Base-by-base conservation (phyloP, 2,329 filamentous ascomycete species). In the Knufia petricola region DNA sequence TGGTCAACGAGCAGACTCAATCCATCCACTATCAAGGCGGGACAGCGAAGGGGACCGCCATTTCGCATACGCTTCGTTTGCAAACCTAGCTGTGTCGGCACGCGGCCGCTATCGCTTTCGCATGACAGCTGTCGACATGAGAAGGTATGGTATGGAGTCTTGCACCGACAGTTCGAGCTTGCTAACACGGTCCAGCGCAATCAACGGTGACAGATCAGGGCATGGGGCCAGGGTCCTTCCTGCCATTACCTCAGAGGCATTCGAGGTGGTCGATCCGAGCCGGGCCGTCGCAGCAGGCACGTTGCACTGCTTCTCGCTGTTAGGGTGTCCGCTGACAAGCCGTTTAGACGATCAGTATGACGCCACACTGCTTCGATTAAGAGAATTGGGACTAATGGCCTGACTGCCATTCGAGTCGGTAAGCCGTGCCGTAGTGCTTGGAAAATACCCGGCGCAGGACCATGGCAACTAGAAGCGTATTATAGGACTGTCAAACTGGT, bases 101-200 rank as follows among this genome's bases (percentile, higher is more conserved):
- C 51, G 53, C 15, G 58, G 56, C 3, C 48, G 36, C 30, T 59
- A 59, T 30, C 49, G 53, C 10, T 26, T 59, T 42, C 55, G 47
- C 28, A 43, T 59, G 28, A 55, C 42, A 46, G 44, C 58, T 17
- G 52, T 58, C 21, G 58, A 58, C 36, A 57, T 58, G 56, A 52
- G 56, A 41, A 47, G 46, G 56, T 57, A 52, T n/a, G n/a, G n/a
- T n/a, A 48, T 45, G 9, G 24, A 28, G 15, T 4, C 21, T 30
- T 36, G 7, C n/a, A 9, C 10, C 4, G n/a, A 17, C 13, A 10
- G 4, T 23, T 36, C 15, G 30, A 34, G 13, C 20, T 46, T 4
- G n/a, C 31, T 36, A 21, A 32, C 42, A 23, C 28, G 37, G 19
- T 21, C n/a, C 21, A 24, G n/a, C 15, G 6, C 24, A 13, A 30